Evolutionary conservation across 345 rosid genomes (phyloP), one percentile per base, ranked within the genome.

Genomic region (Citrus inodora): DNA sequence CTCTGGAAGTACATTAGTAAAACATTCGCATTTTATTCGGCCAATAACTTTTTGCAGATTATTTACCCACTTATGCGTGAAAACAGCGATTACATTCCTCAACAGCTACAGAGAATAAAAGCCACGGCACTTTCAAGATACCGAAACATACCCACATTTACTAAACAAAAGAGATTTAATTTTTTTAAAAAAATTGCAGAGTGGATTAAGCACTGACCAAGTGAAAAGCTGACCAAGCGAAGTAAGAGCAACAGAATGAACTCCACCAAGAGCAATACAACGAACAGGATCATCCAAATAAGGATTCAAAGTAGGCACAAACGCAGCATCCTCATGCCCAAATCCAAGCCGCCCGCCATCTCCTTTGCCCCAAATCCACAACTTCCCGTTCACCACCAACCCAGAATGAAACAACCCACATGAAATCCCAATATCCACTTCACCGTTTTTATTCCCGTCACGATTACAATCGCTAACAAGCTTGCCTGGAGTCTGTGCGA

Each of bases 311-410:
- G 87, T 91, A 0, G 99, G 99, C 24, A 88, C 79, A 82, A 93
- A 93, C 0, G 83, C 88, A 10, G 97, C 80, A 81, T 89, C 79
- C 81, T 95, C 99, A 35, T 91, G 94, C 11, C 98, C 98, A 67
- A 95, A 87, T 38, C 97, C 98, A 59, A 95, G 85, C 56, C 98
- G 89, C 19, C 97, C 96, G n/a, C 98, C 98, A 67, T 91, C 98
- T 19, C 99, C 98, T 87, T 92, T 93, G 1, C 99, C 99, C 99
- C 96, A 93, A 70, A 91, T 75, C 97, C 96, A 93, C 22, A 93
- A 55, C 78, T 86, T 83, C 19, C 97, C 95, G 25, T 88, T 87
- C 58, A 89, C 82, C 1, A 90, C 67, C 76, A 92, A 70, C 58
- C 92, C 92, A 1, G 98, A 92, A 73, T 96, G 98, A 79, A 96